These are phyloP conservation scores for Nakaseomyces uthaithaninus DNA, from an alignment of 1,139 yeast species.

Conservation along the genomic window DNA sequence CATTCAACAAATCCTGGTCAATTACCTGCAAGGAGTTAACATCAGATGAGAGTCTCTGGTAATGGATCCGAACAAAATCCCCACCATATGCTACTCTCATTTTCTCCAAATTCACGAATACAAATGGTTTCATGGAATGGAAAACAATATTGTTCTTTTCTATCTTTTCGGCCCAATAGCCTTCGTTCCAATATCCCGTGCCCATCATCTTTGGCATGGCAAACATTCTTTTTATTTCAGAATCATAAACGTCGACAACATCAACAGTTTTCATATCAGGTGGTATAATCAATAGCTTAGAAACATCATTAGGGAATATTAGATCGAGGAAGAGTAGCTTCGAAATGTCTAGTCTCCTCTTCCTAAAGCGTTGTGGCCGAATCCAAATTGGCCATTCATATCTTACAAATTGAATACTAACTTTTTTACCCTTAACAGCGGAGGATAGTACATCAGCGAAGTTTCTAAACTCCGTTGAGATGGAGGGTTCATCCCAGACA, in stretches of 20 bases:
- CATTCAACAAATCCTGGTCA: slow-evolving; percentile 90
- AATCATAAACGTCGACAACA: slow-evolving; percentile 41
- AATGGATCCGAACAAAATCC: slow-evolving; percentile 73
- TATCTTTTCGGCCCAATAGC: slow-evolving; percentile 73
- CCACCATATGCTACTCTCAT: slow-evolving; percentile 68
- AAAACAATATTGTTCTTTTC: slow-evolving; percentile 50
- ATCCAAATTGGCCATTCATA: slow-evolving; percentile 94
- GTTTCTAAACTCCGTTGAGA: slow-evolving; percentile 59
- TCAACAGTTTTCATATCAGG: slow-evolving; percentile 62
- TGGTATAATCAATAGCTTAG: slow-evolving; percentile 75
- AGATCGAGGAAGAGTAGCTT: slow-evolving; percentile 82
- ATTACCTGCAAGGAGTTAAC: slow-evolving; percentile 70
- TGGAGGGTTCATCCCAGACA: slow-evolving; percentile 65
- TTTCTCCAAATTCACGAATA: slow-evolving; percentile 63
- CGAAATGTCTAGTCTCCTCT: slow-evolving; percentile 80
- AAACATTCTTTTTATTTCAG: slow-evolving; percentile 3
- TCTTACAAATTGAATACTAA: slow-evolving; percentile 52
- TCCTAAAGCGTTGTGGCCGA: slow-evolving; percentile 64
- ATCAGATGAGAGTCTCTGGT: slow-evolving; percentile 74
- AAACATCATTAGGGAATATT: slow-evolving; percentile 68
- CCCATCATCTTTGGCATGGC: slow-evolving; percentile 62
- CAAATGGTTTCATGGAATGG: slow-evolving; percentile 73
- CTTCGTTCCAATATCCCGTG: slow-evolving; percentile 84
- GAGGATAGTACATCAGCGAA: slow-evolving; percentile 53
- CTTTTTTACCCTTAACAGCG: slow-evolving; percentile 37